Base-by-base conservation (phyloP, 1,284 basidiomycete genomes). In the Chalciporus sp. region DNA sequence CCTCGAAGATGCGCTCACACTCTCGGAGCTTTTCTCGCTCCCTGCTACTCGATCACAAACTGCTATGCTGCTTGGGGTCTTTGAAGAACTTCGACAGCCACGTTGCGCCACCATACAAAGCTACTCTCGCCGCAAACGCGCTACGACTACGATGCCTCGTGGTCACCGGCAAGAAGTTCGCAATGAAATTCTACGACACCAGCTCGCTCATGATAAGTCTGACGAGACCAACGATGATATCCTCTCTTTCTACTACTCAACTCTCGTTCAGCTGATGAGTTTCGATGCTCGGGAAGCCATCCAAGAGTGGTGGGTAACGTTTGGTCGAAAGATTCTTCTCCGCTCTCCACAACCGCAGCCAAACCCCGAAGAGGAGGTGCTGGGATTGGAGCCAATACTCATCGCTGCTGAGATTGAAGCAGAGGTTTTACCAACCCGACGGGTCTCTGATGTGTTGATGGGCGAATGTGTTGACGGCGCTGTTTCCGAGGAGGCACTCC, bases 1-100 rank as follows among this genome's bases (percentile, higher is more conserved):
- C 39, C 73, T 84, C 42, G 83, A 84, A 67, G 83, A 84, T 53
- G 81, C 78, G 4, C 75, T 78, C 55, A 78, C 79, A 0, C 69
- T 84, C 39, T 80, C 79, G 4, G 72, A 63, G 26, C 69, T 82
- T 11, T 79, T 83, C 51, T 74, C 78, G 8, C 67, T 74, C 16
- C 71, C 82, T 10, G 68, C 72, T 14, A 58, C 72, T 49, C 69
- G 63, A 33, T 59, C 66, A 5, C 74, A 82, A 46, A 69, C 83
- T 5, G 56, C 73, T 5, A 72, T 75, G 43, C 60, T 83, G n/a
- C 69, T 82, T 26, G 66, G 64, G 4, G 79, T 76, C 4, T 82
- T 78, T 56, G 78, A 83, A 53, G 76, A 80, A 28, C 68, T 82
- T 49, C 72, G 80, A 26, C 74, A 78, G 49, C 67, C 75, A 1